phyloP scores from a whole-genome alignment of 257 asterid genomes.

The Fraxinus anomala region DNA sequence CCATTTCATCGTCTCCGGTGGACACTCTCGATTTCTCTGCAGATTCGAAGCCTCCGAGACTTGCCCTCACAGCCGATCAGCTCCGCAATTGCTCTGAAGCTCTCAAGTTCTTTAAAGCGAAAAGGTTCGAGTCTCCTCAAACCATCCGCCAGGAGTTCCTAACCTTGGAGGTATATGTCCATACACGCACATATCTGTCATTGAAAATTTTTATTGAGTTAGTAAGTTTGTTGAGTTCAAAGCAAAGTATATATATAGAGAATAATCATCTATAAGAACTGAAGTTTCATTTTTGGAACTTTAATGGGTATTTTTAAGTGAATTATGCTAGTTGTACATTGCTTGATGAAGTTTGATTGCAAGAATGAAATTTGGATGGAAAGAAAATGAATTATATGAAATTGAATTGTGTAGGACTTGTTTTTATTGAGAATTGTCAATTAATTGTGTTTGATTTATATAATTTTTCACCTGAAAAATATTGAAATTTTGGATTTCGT shows the following conservation, averaged over 20 bases:
- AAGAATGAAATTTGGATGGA: no score
- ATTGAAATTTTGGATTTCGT: no score
- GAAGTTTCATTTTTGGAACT: not conserved
- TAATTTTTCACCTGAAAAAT: no score
- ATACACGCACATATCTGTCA: not conserved
- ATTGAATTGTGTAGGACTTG: no score
- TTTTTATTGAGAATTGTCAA: no score
- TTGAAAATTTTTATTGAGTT: not conserved
- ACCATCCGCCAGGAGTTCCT: conserved; percentile 35
- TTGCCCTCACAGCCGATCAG: conserved; percentile 39
- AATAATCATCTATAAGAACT: not conserved
- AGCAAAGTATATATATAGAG: not conserved
- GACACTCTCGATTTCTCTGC: conserved; percentile 29
- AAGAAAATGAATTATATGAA: no score
- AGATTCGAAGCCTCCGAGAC: conserved; percentile 25
- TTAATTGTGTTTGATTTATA: no score
- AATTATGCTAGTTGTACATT: no score
- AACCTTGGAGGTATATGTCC: conserved; percentile 35
- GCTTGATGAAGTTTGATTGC: no score
- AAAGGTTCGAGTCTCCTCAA: conserved; percentile 30
- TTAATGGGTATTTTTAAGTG: not conserved
- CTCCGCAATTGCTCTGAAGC: conserved; percentile 47
- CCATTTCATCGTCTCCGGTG: conserved; percentile 11
- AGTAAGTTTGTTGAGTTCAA: not conserved
- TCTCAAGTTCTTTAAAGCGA: conserved; percentile 34